Conservation (phyloP, 768 basidiomycete species). For the Astraeus odoratus region DNA sequence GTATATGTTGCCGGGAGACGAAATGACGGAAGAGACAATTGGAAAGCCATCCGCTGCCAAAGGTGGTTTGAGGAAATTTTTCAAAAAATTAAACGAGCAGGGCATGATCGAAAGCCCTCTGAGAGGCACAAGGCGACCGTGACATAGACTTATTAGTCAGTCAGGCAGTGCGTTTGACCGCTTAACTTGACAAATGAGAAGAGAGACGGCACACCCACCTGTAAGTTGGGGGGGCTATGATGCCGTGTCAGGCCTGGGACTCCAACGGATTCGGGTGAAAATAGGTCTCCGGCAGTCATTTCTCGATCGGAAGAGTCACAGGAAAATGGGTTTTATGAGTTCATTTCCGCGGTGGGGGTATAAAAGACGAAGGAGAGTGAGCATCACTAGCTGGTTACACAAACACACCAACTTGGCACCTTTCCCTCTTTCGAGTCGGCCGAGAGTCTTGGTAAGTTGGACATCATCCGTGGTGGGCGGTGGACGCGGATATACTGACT, state of each 20-base stretch:
- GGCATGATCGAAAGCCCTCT: constrained; percentile 15
- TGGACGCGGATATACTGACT: constrained; percentile 17
- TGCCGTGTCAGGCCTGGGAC: constrained; percentile 15
- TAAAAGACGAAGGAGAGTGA: constrained; percentile 19
- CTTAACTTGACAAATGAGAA: constrained; percentile 12
- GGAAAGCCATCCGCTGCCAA: constrained; percentile 21
- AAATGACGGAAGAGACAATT: constrained; percentile 13
- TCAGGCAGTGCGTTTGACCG: constrained; percentile 23
- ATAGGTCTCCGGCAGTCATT: constrained; percentile 22
- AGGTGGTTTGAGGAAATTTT: constrained; percentile 14
- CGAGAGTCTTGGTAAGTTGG: constrained; percentile 13
- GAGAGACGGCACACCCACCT: constrained; percentile 4
- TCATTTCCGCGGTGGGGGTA: constrained; percentile 29
- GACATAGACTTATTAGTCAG: constrained; percentile 24
- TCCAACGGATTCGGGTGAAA: constrained; percentile 27
- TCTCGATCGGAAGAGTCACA: constrained; percentile 21
- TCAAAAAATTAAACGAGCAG: constrained; percentile 9
- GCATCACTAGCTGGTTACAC: constrained; percentile 10
- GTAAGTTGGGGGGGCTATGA: constrained; percentile 21
- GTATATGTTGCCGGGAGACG: constrained; percentile 23
- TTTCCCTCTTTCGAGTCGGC: constrained; percentile 5
- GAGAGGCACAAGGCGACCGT: constrained; percentile 6
- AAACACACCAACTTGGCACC: constrained; percentile 19
- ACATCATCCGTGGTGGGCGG: constrained; percentile 10
- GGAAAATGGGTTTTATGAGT: constrained; percentile 18